Conservation (phyloP, 192 early-diverging fungal species). For the Coemansia sp. region DNA sequence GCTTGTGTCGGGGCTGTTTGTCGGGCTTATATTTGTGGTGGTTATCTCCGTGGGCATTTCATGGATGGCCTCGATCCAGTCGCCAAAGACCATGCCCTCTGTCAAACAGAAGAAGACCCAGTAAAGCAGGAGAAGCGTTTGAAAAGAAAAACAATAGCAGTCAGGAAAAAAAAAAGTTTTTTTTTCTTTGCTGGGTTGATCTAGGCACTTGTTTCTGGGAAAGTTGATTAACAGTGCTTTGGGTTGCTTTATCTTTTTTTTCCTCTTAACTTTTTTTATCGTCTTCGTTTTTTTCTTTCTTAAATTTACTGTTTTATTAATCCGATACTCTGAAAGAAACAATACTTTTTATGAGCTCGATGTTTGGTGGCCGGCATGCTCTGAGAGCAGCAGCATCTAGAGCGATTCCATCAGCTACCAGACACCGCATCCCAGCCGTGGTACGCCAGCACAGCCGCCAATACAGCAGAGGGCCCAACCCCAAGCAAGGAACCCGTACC, state of each 20-base stretch:
- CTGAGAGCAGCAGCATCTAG: background rate
- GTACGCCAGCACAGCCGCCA: constrained; percentile 3
- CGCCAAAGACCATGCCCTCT: constrained; percentile 49
- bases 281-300: background rate
- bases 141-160: background rate
- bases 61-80: constrained; percentile 50
- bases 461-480: constrained; percentile 18
- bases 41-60: constrained; percentile 46
- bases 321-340: background rate
- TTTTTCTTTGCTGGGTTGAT: background rate
- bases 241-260: background rate
- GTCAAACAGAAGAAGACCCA: constrained; percentile 50
- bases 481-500: constrained; percentile 19
- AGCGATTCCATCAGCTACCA: background rate
- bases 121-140: constrained; percentile 2
- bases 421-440: background rate
- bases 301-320: background rate
- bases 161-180: background rate
- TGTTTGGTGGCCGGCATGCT: background rate
- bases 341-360: constrained; percentile 1
- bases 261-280: background rate
- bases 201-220: no score
- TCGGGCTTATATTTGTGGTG: constrained; percentile 34
- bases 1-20: constrained; percentile 45
- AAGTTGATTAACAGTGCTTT: no score